Evolutionary conservation across 2,329 filamentous ascomycete genomes (phyloP).

Genomic region (Pyrenochaeta sp.): DNA sequence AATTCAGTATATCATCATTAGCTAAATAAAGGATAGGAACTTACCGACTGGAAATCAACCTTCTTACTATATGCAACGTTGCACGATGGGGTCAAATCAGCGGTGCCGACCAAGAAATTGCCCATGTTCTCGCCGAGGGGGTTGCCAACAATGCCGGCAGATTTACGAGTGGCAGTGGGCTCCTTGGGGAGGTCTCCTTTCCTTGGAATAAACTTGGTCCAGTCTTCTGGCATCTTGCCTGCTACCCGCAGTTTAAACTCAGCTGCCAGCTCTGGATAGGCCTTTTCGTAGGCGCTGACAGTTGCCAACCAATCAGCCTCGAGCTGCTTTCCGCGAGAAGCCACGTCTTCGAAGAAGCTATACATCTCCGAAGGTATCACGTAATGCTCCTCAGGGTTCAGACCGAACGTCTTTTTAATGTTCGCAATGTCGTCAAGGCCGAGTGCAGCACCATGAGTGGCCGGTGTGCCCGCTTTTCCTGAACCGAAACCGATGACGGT

Average conservation of each 20-base stretch:
- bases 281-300: conserved; percentile 53
- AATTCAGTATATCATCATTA: background rate
- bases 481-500: conserved; percentile 64
- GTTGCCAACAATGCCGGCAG: conserved; percentile 26
- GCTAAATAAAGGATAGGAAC: background rate
- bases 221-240: conserved; percentile 59
- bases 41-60: conserved; percentile 52
- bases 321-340: conserved; percentile 54
- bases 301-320: conserved; percentile 61
- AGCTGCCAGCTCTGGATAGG: conserved; percentile 58
- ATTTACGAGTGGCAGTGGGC: conserved; percentile 61
- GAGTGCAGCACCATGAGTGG: conserved; percentile 66
- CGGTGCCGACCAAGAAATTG: conserved; percentile 78
- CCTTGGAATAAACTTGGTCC: conserved; percentile 60
- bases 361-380: conserved; percentile 56
- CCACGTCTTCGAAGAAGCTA: conserved; percentile 53
- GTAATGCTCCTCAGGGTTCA: conserved; percentile 59
- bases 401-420: conserved; percentile 61
- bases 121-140: conserved; percentile 7
- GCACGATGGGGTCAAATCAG: conserved; percentile 63
- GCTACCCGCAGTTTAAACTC: conserved; percentile 60
- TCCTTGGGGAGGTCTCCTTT: conserved; percentile 53
- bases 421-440: conserved; percentile 62
- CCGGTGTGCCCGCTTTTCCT: conserved; percentile 61
- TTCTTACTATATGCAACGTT: conserved; percentile 61